Conservation (phyloP, 495 filamentous ascomycete species). For the Lepraria neglecta region DNA sequence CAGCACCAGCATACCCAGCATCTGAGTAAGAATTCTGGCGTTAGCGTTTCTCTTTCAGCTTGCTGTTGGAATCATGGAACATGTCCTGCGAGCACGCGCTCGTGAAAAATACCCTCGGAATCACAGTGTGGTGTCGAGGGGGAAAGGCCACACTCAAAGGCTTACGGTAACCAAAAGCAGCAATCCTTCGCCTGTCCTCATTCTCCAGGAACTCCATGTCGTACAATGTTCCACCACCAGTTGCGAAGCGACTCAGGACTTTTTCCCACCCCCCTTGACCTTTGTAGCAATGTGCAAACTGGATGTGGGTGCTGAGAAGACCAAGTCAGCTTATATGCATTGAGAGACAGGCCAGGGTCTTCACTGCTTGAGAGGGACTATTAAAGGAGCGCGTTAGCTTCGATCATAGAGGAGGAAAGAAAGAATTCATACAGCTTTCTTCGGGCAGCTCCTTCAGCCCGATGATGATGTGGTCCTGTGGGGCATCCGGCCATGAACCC, state of each 20-base stretch:
- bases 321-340: too few relatives aligned
- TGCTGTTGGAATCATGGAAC: too few relatives aligned
- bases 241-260: slow-evolving; percentile 72
- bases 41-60: neutral
- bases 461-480: slow-evolving; percentile 69
- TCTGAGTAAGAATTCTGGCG: neutral
- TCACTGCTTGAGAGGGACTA: slow-evolving; percentile 70
- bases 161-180: slow-evolving; percentile 33
- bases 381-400: neutral
- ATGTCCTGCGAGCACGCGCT: too few relatives aligned
- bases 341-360: too few relatives aligned
- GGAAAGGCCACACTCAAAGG: slow-evolving; percentile 2
- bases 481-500: slow-evolving; percentile 72
- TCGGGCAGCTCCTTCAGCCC: slow-evolving; percentile 93
- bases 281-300: slow-evolving; percentile 63
- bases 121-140: neutral
- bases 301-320: slow-evolving; percentile 74
- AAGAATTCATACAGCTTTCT: slow-evolving; percentile 51
- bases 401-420: neutral
- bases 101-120: too few relatives aligned
- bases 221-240: slow-evolving; percentile 74
- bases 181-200: slow-evolving; percentile 69
- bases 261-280: slow-evolving; percentile 79
- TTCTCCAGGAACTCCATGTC: slow-evolving; percentile 93
- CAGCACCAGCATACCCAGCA: slow-evolving; percentile 40